Base-by-base conservation (phyloP, 805 yeast species). In the Priceomyces haplophilus region DNA sequence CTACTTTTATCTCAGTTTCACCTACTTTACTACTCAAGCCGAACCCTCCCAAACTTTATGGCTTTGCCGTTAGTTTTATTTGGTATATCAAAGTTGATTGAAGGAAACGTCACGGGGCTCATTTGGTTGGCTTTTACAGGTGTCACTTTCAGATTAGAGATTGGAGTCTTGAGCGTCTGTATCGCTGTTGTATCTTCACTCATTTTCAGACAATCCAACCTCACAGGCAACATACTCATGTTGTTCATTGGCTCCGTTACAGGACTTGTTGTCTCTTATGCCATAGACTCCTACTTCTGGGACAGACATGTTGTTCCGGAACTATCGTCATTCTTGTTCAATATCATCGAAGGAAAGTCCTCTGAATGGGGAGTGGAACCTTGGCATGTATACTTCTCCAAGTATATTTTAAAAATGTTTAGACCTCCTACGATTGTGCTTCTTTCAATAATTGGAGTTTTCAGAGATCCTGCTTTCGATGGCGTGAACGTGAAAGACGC, bases 341-440 rank as follows among this genome's bases (percentile, higher is more conserved):
- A 91, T 60, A 85, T 87, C 2, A 45, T 89, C n/a, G 61, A 76
- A 7, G 95, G 95, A 1, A 79, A 85, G 32, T 72, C 95, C 1
- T 60, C 76, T 1, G 71, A 79, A 12, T 91, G 97, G 97, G 98
- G 97, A 0, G 74, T 73, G 1, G 90, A 86, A 58, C 95, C 98
- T 3, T 76, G 73, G 52, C 47, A 62, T 29, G 76, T 86, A 0
- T 91, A 91, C 62, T 82, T 88, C 52, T 61, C 75, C 2, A 72
- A 69, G 38, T 78, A 80, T 50, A 52, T 68, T 23, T 52, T 50
- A 25, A 59, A 65, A 42, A 44, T 69, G 17, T 67, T 68, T 55
- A 52, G 65, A 13, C 73, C 73, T 64, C 56, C 81, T 54, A 41
- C 77, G 53, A 63, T 78, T 35, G 79, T 73, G 48, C 35, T 61